Percentiles rank a stretch among this genome's conserved stretches.
Evolutionary conservation across 2,329 filamentous ascomycete genomes (phyloP).

Genomic region (Aureobasidium melanogenum): DNA sequence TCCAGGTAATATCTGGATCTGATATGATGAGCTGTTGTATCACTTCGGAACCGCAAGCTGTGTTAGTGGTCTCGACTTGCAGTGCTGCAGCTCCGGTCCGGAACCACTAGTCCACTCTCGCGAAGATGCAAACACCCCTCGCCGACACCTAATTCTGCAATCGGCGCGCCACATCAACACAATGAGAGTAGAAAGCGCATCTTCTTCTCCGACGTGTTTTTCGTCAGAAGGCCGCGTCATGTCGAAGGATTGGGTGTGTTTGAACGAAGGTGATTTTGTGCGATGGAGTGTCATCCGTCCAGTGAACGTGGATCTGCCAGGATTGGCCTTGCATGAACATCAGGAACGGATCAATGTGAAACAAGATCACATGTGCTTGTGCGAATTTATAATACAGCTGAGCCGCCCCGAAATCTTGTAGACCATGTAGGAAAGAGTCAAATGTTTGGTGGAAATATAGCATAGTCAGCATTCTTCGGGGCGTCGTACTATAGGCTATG

Average conservation of each 20-base stretch:
- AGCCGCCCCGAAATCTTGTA: neutral
- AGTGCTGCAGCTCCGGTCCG: neutral
- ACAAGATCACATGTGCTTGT: constrained; percentile 1
- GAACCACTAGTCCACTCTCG: neutral
- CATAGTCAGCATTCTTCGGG: neutral
- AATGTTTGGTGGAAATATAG: neutral
- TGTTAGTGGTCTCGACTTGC: neutral
- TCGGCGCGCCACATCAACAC: neutral
- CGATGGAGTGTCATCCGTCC: neutral
- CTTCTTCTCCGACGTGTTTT: neutral
- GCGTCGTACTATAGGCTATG: neutral
- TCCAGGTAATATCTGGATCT: neutral
- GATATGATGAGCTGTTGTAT: neutral
- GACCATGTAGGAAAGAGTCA: neutral
- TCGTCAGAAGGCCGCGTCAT: neutral
- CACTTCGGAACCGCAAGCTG: neutral
- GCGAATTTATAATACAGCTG: neutral
- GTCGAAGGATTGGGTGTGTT: neutral
- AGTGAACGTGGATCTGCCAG: neutral
- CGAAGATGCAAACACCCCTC: neutral
- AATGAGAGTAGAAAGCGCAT: neutral
- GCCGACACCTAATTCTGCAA: neutral
- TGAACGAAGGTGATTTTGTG: neutral
- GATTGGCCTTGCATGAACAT: constrained; percentile 1
- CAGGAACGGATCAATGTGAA: neutral